Evolutionary conservation across 345 rosid genomes (phyloP), one percentile per base, ranked within the genome.

Genomic region (Carallia pectinifolia): DNA sequence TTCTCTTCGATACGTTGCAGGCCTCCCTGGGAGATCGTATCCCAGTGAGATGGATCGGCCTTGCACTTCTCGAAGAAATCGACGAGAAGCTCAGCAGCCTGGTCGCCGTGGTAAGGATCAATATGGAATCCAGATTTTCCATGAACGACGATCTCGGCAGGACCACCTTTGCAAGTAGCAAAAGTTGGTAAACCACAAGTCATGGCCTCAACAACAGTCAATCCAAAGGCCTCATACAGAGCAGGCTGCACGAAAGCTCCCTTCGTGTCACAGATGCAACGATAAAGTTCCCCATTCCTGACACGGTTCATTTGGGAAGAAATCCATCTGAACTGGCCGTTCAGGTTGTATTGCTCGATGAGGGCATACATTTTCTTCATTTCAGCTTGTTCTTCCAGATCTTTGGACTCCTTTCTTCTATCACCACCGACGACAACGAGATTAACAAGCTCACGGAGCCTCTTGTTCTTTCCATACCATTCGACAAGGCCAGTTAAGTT

Each of bases 111-210:
- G 60, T 83, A 85, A 10, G 87, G 87, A 72, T 85, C 85, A 0
- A 85, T 81, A 69, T 85, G 88, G 79, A 83, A 83, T 56, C 87
- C 89, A 1, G 86, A 87, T 62, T 81, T 75, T 54, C 85, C 86
- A 65, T 85, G 44, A 65, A 81, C 85, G 19, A 85, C 85, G 64
- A 87, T 85, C 79, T 87, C 86, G 3, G 83, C 82, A 0, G 88
- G 90, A 58, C 85, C 85, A 23, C 88, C 87, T 33, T 87, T 86
- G 68, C 82, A 81, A 6, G 87, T 87, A 74, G 88, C 88, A 73
- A 85, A 83, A 13, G 88, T 87, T 50, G 88, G 86, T 52, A 87
- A 82, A 36, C 85, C 86, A 67, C 85, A 81, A 34, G 88, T 78
- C 85, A 87, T 81, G 61, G 86, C 80, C 70, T 81, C 85, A 61